Percentiles rank a stretch among this genome's conserved stretches.
Evolutionary conservation across 345 rosid species (phyloP).

Genomic region (Litchi chinensis): DNA sequence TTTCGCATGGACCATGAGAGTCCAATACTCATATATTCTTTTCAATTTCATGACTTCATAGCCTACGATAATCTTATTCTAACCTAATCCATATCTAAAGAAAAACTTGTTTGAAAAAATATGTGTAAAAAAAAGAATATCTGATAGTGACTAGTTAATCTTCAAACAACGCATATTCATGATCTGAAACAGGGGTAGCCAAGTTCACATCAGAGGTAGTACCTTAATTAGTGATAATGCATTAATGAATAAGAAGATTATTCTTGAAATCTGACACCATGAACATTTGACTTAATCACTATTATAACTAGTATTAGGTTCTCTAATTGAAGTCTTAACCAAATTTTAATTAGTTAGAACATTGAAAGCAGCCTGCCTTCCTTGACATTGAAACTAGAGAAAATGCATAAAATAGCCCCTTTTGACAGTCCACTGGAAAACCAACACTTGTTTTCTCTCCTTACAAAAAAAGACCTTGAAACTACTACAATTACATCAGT

Average conservation of each 20-base stretch:
- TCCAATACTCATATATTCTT: background rate
- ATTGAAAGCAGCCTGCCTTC: constrained; percentile 23
- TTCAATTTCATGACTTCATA: too few relatives aligned
- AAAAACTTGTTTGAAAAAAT: too few relatives aligned
- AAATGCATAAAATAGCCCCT: too few relatives aligned
- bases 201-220: background rate
- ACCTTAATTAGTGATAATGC: background rate
- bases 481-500: constrained; percentile 18
- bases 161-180: background rate
- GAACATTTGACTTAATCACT: constrained; percentile 18
- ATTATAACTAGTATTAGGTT: constrained; percentile 16
- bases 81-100: too few relatives aligned
- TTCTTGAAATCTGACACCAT: background rate
- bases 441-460: too few relatives aligned
- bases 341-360: constrained; percentile 24
- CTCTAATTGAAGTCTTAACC: constrained; percentile 29
- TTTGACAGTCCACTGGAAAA: too few relatives aligned
- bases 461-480: too few relatives aligned
- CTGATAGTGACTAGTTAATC: background rate
- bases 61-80: too few relatives aligned
- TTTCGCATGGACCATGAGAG: background rate
- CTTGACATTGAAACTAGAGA: constrained; percentile 33
- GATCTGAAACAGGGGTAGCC: background rate
- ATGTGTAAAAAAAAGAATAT: background rate
- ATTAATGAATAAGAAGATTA: constrained; percentile 1